phyloP scores from a whole-genome alignment of 192 early-diverging fungal species.

The Spinellus fusiger region DNA sequence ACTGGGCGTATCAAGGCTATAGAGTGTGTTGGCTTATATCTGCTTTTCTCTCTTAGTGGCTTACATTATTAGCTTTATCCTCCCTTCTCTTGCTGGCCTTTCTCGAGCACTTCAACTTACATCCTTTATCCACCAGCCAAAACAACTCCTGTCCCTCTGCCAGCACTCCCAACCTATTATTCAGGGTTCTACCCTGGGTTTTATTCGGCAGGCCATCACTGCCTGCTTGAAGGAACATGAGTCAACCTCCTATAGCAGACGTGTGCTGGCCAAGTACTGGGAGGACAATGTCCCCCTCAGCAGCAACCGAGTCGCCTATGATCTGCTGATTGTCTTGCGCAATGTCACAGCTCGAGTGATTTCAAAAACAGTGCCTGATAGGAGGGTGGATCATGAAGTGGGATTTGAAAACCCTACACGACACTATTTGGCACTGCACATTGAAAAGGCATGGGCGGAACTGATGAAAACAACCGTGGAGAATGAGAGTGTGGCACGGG shows the following conservation, averaged over 20 bases:
- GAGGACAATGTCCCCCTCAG: conserved; percentile 40
- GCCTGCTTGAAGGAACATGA: conserved; percentile 32
- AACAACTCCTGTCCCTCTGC: conserved; percentile 41
- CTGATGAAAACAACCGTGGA: conserved; percentile 23
- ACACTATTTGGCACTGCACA: conserved; percentile 9
- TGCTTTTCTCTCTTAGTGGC: conserved; percentile 20
- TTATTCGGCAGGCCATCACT: conserved; percentile 36
- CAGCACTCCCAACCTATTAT: conserved; percentile 44
- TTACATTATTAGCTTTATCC: conserved; percentile 43
- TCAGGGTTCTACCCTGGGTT: conserved; percentile 38
- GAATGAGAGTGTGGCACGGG: neutral
- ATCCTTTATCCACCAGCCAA: conserved; percentile 36
- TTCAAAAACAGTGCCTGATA: conserved; percentile 15
- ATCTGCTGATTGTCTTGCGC: conserved; percentile 43
- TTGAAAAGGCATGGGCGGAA: conserved; percentile 35
- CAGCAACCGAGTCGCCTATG: conserved; percentile 47
- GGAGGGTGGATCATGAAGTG: no score
- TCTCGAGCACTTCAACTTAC: conserved; percentile 47
- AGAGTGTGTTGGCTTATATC: no score
- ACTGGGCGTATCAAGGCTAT: neutral
- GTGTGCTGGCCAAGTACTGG: conserved; percentile 41
- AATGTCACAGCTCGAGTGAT: conserved; percentile 48
- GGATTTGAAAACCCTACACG: no score
- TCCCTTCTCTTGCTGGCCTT: conserved; percentile 55
- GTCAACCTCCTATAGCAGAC: conserved; percentile 36